Evolutionary conservation across 768 basidiomycete genomes (phyloP).

Genomic region (Hemileccinum impolitum): DNA sequence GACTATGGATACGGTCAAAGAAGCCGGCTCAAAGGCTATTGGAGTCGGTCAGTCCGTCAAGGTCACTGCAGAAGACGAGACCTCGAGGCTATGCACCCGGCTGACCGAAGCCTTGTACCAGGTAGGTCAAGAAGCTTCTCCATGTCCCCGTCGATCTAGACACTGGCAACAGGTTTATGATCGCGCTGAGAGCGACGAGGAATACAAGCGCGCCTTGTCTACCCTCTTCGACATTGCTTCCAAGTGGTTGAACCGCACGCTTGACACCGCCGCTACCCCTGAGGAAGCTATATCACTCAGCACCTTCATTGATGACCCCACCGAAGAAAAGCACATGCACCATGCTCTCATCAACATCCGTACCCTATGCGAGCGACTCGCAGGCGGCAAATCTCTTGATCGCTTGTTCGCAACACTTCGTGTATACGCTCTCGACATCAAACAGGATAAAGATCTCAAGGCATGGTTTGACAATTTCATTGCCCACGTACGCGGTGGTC

Average conservation of each 20-base stretch:
- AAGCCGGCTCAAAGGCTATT: slow-evolving; percentile 53
- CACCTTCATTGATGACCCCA: slow-evolving; percentile 58
- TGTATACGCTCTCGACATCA: slow-evolving; percentile 44
- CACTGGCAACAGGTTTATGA: slow-evolving; percentile 49
- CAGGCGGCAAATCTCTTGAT: slow-evolving; percentile 47
- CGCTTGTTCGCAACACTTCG: slow-evolving; percentile 43
- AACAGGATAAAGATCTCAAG: slow-evolving; percentile 51
- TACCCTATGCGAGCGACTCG: slow-evolving; percentile 50
- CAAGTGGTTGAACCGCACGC: slow-evolving; percentile 51
- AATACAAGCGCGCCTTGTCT: slow-evolving; percentile 54
- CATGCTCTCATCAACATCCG: slow-evolving; percentile 44
- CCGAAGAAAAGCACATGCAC: slow-evolving; percentile 58
- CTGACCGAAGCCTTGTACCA: slow-evolving; percentile 52
- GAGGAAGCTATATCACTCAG: slow-evolving; percentile 46
- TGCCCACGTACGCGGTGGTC: slow-evolving; percentile 39
- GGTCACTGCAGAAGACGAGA: slow-evolving; percentile 41
- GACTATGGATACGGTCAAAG: slow-evolving; percentile 64
- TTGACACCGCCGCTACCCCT: slow-evolving; percentile 47
- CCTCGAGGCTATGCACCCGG: slow-evolving; percentile 39
- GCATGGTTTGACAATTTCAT: slow-evolving; percentile 56
- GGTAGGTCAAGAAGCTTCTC: slow-evolving; percentile 30
- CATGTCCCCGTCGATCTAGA: background rate
- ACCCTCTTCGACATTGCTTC: slow-evolving; percentile 56
- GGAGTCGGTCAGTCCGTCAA: slow-evolving; percentile 47
- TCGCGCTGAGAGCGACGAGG: slow-evolving; percentile 57